These are phyloP conservation scores for Diutina mesorugosa DNA, from an alignment of 1,139 yeast species.

Conservation along the genomic window DNA sequence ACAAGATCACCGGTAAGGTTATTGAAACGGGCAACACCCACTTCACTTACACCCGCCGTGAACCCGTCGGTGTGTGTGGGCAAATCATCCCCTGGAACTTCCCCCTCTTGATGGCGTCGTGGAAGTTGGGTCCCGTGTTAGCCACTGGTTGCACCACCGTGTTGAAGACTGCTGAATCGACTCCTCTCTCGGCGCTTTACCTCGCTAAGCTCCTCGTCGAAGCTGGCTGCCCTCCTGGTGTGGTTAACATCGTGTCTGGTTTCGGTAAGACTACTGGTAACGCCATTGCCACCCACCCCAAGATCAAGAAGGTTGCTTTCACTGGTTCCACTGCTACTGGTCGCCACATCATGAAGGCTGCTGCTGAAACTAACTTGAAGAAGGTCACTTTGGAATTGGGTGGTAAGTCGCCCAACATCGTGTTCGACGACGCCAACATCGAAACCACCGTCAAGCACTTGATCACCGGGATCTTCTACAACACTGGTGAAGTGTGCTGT, in stretches of 20 bases:
- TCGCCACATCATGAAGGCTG: slow-evolving; percentile 58
- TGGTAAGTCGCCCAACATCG: slow-evolving; percentile 76
- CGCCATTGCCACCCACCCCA: slow-evolving; percentile 55
- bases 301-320: slow-evolving; percentile 68
- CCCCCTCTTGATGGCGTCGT: slow-evolving; percentile 72
- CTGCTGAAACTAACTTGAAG: slow-evolving; percentile 50
- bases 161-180: slow-evolving; percentile 71
- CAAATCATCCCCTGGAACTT: slow-evolving; percentile 84
- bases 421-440: slow-evolving; percentile 62
- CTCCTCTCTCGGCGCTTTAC: slow-evolving; percentile 68
- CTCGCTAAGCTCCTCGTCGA: slow-evolving; percentile 47
- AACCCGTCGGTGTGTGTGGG: slow-evolving; percentile 74
- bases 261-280: slow-evolving; percentile 71
- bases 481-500: slow-evolving; percentile 82
- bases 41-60: slow-evolving; percentile 26
- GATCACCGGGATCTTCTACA: slow-evolving; percentile 55
- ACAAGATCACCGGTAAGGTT: slow-evolving; percentile 13
- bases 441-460: slow-evolving; percentile 50
- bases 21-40: slow-evolving; percentile 14
- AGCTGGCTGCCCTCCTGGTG: slow-evolving; percentile 75
- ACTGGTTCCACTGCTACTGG: slow-evolving; percentile 84
- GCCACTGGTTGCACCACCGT: slow-evolving; percentile 76
- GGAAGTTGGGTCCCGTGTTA: slow-evolving; percentile 81
- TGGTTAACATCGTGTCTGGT: slow-evolving; percentile 63
- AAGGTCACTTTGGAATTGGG: slow-evolving; percentile 78